Percentiles rank a stretch among this genome's conserved stretches.
These are phyloP conservation scores for Henningerozyma blattae DNA, from an alignment of 805 yeast genomes.

Conservation along the genomic window DNA sequence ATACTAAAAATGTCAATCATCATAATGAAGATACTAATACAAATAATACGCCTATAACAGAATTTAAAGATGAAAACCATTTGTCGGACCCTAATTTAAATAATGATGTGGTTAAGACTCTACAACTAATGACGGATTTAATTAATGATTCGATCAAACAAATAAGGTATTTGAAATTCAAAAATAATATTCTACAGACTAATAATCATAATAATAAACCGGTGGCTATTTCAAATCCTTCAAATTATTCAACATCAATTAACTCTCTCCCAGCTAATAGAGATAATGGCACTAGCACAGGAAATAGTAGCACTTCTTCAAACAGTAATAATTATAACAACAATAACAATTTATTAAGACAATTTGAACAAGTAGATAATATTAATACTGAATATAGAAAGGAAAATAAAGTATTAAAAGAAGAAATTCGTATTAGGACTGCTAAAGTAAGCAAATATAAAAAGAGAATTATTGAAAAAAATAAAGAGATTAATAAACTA, in stretches of 20 bases:
- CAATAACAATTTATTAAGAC: neutral
- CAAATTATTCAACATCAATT: no score
- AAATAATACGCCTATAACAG: no score
- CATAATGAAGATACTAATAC: no score
- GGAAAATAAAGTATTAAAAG: constrained; percentile 26
- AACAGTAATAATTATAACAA: neutral
- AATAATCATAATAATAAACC: constrained; percentile 3
- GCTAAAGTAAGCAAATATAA: constrained; percentile 34
- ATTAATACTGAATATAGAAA: constrained; percentile 22
- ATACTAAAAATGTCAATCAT: no score
- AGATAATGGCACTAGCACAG: no score
- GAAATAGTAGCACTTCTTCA: no score
- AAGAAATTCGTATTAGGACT: constrained; percentile 30
- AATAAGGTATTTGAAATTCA: constrained; percentile 25
- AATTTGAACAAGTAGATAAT: constrained; percentile 20
- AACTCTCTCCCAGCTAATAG: no score
- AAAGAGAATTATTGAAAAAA: constrained; percentile 30
- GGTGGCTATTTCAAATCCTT: no score
- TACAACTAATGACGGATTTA: neutral
- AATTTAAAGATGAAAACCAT: no score
- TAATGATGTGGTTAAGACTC: neutral
- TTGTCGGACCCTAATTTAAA: neutral
- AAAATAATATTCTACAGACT: constrained; percentile 28
- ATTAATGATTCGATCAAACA: constrained; percentile 15
- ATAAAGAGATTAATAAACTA: constrained; percentile 32